Base-by-base conservation (phyloP, 1,284 basidiomycete species). In the Trametes sp. region DNA sequence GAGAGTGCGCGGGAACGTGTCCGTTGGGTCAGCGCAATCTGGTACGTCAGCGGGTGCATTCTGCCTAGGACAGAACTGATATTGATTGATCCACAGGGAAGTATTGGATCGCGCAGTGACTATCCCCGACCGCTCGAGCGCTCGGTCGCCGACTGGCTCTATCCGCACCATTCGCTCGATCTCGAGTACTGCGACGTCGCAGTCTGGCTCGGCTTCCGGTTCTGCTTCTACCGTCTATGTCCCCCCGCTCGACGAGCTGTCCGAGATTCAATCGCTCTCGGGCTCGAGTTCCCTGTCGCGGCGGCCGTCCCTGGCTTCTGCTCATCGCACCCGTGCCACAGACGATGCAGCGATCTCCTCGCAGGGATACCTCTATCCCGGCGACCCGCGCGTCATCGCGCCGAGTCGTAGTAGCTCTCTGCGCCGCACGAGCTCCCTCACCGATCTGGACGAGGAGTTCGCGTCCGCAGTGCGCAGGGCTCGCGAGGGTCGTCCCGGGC, bases 21-120 rank as follows among this genome's bases (percentile, higher is more conserved):
- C 52, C 86, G 90, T 75, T 96, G 95, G 94, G 92, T 95, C 24
- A 91, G 89, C 69, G 85, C 92, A 2, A 85, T 96, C 55, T 95
- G 92, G 94, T 94, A 70, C 53, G 87, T 78, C 0, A 77, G 26
- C 42, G 23, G 19, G 23, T 14, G 23, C 24, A 35, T 23, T n/a
- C 8, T 29, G 44, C n/a, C 5, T 7, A 6, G 23, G 7, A 44
- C 7, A 26, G 31, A 44, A 42, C 11, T 50, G 48, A n/a, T 48
- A 60, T 24, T 1, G 21, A 3, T 57, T 54, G 24, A 54, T 52
- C 19, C 49, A 48, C 46, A 94, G 92, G 91, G 92, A 93, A 66
- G 87, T 88, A 1, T 73, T 86, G 29, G 81, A 84, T 65, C 80
- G 79, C 26, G 79, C 84, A 8, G 74, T 84, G 9, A 78, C 80